Evolutionary conservation across 1,139 yeast genomes (phyloP), one percentile per base, ranked within the genome.

Genomic region (Sugiyamaella xylanicola): DNA sequence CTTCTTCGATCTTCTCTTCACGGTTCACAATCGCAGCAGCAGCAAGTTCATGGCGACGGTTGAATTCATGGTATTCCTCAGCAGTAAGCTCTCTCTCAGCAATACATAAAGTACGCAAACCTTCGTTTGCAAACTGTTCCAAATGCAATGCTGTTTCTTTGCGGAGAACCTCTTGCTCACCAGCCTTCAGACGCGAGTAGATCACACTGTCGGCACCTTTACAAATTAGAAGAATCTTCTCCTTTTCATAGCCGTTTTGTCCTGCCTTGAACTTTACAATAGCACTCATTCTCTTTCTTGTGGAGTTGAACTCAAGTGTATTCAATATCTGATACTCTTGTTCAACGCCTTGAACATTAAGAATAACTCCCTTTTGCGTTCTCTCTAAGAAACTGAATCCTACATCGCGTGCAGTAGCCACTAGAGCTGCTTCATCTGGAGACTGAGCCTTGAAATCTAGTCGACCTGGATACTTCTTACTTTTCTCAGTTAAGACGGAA

Each of bases 401-500:
- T 66, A 90, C 76, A 69, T 93, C 98, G 65, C 96, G 81, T 0
- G 99, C 98, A 25, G 95, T 93, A 7, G 88, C 82, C 3, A 93
- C 99, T 58, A 93, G 80, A 0, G 99, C 98, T 41, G 96, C 95
- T 72, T 93, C 99, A 74, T 93, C 99, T 0, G 99, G 99, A n/a
- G 96, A 87, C 72, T 93, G 98, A 0, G 99, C 98, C 68, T 91
- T 89, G 68, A 89, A 82, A 41, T 78, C 81, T 52, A 86, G 72
- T 46, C 75, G 77, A 0, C 82, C 84, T 22, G 88, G 87, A 48
- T 77, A 75, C 11, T 77, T 77, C 57, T 81, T 82, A 41, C 78
- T 77, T 56, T 80, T 77, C 63, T 87, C 98, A 11, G 96, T 87
- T 52, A 93, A 80, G 8, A 91, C 98, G 36, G 97, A 87, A 70